Evolutionary conservation across 805 yeast genomes (phyloP).

Genomic region (Starmerella vaccinii): DNA sequence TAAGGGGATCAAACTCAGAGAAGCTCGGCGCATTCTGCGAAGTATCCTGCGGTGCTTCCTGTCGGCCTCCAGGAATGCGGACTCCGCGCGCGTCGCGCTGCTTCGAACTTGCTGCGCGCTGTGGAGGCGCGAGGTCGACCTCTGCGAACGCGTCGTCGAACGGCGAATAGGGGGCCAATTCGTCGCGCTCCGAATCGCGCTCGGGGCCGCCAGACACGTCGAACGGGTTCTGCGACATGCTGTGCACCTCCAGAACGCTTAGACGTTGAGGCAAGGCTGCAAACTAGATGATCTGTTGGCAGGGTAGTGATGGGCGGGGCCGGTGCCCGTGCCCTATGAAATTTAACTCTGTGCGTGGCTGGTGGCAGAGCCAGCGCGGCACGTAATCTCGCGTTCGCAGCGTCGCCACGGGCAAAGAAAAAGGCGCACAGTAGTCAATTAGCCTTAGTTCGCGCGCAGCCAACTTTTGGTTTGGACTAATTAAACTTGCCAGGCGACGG

Average conservation of each 20-base stretch:
- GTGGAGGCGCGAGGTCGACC: conserved; percentile 17
- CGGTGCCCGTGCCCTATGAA: conserved; percentile 1
- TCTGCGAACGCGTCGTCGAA: conserved; percentile 23
- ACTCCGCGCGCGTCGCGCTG: conserved; percentile 19
- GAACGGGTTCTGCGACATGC: conserved; percentile 17
- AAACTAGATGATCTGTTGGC: neutral
- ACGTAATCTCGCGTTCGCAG: too few relatives aligned
- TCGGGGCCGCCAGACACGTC: conserved; percentile 7
- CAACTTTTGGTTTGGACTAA: too few relatives aligned
- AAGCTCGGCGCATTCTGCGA: conserved; percentile 1
- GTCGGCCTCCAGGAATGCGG: conserved; percentile 13
- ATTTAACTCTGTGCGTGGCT: conserved; percentile 1
- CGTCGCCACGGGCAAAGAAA: too few relatives aligned
- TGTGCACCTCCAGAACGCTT: neutral
- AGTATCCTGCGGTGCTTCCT: conserved; percentile 2
- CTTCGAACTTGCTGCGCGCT: conserved; percentile 19
- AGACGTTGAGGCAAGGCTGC: neutral
- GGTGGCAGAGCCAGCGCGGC: neutral
- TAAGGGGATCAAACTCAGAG: neutral
- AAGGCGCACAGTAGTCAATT: too few relatives aligned
- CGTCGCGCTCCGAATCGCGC: conserved; percentile 5
- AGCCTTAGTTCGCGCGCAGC: too few relatives aligned
- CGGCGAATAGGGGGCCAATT: conserved; percentile 14
- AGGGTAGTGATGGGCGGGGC: neutral
- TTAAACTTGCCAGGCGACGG: too few relatives aligned